Percentiles rank a stretch among this genome's conserved stretches.
phyloP scores from a whole-genome alignment of 345 rosid species.

The Capsella bursapastoris region DNA sequence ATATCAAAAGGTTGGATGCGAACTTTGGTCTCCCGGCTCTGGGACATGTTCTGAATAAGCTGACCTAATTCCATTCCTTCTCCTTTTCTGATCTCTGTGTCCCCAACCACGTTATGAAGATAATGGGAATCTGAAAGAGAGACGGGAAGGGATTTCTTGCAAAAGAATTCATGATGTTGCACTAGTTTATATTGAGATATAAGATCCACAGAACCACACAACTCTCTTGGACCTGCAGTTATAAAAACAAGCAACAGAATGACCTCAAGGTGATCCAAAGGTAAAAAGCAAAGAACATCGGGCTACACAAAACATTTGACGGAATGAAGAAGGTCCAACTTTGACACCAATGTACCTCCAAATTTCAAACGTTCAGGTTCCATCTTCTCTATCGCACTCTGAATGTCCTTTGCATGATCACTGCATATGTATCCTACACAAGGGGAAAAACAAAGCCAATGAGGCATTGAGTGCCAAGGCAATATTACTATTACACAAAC shows the following conservation, averaged over 20 bases:
- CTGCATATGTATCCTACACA: slow-evolving; percentile 22
- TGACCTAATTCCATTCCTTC: slow-evolving; percentile 92
- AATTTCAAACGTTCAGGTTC: slow-evolving; percentile 42
- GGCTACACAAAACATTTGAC: not conserved
- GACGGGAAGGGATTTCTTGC: slow-evolving; percentile 80
- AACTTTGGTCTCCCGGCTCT: slow-evolving; percentile 52
- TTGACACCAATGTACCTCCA: slow-evolving; percentile 38
- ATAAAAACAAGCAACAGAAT: slow-evolving; percentile 17
- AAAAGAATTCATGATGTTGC: slow-evolving; percentile 78
- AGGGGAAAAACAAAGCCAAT: not conserved
- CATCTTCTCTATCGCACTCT: slow-evolving; percentile 35
- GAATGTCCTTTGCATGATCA: slow-evolving; percentile 36
- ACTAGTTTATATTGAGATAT: slow-evolving; percentile 73
- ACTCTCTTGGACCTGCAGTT: slow-evolving; percentile 72
- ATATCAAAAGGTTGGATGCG: slow-evolving; percentile 76
- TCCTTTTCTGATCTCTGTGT: slow-evolving; percentile 83
- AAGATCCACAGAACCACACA: slow-evolving; percentile 86
- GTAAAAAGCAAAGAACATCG: not conserved
- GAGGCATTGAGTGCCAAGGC: slow-evolving; percentile 19
- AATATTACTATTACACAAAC: not conserved
- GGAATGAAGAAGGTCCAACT: slow-evolving; percentile 10
- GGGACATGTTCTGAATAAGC: slow-evolving; percentile 57
- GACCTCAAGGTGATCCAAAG: not conserved
- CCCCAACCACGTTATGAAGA: slow-evolving; percentile 83
- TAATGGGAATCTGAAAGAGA: slow-evolving; percentile 80